Evolutionary conservation across 345 rosid genomes (phyloP).

Genomic region (Pistacia atlantica): DNA sequence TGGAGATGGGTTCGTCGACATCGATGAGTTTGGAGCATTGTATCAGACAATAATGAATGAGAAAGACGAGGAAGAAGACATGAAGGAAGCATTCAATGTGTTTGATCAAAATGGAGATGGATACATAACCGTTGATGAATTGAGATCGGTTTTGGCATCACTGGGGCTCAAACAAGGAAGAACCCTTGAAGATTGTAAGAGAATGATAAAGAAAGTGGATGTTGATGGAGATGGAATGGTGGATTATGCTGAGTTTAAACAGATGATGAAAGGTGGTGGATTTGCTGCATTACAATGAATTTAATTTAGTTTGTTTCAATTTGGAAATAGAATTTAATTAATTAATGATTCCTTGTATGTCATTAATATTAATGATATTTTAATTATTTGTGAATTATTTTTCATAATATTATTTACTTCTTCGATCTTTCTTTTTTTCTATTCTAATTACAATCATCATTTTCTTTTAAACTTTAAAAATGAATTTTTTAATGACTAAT

Average conservation of each 20-base stretch:
- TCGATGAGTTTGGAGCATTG: conserved; percentile 77
- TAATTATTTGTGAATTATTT: neutral
- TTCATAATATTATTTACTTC: too few species aligned
- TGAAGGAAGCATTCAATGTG: conserved; percentile 83
- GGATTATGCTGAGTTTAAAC: conserved; percentile 77
- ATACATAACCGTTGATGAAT: conserved; percentile 84
- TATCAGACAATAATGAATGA: conserved; percentile 86
- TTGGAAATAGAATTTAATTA: conserved; percentile 8
- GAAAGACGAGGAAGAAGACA: conserved; percentile 84
- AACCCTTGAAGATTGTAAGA: conserved; percentile 77
- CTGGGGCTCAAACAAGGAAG: conserved; percentile 87
- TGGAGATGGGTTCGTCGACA: conserved; percentile 85
- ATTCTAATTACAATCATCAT: too few species aligned
- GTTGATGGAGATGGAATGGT: conserved; percentile 98
- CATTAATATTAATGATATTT: neutral
- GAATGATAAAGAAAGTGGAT: conserved; percentile 85
- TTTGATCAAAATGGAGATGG: conserved; percentile 94
- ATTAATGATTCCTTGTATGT: neutral
- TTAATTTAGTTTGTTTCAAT: neutral
- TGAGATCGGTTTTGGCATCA: conserved; percentile 78
- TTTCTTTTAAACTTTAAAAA: too few species aligned
- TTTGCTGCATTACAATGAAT: conserved; percentile 67
- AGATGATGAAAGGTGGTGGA: conserved; percentile 93
- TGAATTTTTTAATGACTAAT: too few species aligned
- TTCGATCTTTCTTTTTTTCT: too few species aligned